Evolutionary conservation across 495 filamentous ascomycete species (phyloP).

Genomic region (Penicillium paxilli): DNA sequence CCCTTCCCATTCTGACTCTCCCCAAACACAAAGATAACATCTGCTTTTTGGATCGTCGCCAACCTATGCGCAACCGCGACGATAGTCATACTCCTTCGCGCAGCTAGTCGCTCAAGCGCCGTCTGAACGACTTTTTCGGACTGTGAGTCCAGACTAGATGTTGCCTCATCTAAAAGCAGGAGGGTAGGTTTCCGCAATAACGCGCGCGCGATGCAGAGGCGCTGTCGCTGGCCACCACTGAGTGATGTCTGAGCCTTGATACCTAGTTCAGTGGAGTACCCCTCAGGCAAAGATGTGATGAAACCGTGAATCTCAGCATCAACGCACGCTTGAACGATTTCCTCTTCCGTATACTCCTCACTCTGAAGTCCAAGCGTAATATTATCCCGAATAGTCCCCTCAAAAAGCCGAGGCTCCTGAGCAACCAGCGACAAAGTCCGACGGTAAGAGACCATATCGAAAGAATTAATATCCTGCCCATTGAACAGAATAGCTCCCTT

Average conservation of each 20-base stretch:
- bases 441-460: conserved; percentile 37
- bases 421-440: conserved; percentile 48
- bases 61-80: conserved; percentile 75
- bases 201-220: conserved; percentile 71
- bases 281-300: conserved; percentile 54
- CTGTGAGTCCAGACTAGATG: conserved; percentile 69
- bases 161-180: conserved; percentile 75
- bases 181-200: conserved; percentile 67
- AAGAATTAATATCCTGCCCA: conserved; percentile 35
- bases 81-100: conserved; percentile 66
- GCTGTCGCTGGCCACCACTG: conserved; percentile 73
- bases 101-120: conserved; percentile 54
- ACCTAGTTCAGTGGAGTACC: conserved; percentile 62
- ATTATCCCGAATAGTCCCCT: conserved; percentile 53
- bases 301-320: conserved; percentile 58
- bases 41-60: conserved; percentile 68
- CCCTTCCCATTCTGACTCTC: conserved; percentile 27
- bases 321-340: conserved; percentile 54
- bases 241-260: conserved; percentile 56
- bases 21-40: conserved; percentile 69
- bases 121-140: conserved; percentile 67
- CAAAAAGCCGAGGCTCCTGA: conserved; percentile 52
- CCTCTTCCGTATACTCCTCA: conserved; percentile 34
- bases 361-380: conserved; percentile 46
- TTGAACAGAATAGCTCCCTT: conserved; percentile 38